phyloP scores from a whole-genome alignment of 441 rosid species.

The Populus hybrid region DNA sequence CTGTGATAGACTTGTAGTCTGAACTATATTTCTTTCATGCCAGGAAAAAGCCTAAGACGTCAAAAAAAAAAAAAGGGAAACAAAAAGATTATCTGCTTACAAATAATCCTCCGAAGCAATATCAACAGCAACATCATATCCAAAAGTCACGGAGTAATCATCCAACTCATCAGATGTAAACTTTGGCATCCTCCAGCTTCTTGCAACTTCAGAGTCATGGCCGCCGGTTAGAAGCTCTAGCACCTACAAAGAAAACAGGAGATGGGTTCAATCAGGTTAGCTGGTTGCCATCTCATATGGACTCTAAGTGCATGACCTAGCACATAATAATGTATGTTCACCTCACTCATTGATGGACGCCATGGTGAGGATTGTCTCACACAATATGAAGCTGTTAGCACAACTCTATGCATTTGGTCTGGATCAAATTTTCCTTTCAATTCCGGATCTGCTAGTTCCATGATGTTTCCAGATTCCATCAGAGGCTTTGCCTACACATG shows the following conservation, averaged over 20 bases:
- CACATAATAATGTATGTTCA: slow-evolving; percentile 6
- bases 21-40: background rate
- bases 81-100: background rate
- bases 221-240: slow-evolving; percentile 66
- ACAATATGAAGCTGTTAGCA: slow-evolving; percentile 74
- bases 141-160: slow-evolving; percentile 78
- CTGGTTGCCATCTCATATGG: background rate
- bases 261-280: background rate
- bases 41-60: background rate
- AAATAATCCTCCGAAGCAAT: slow-evolving; percentile 44
- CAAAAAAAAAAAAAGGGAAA: background rate
- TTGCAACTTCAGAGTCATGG: slow-evolving; percentile 48
- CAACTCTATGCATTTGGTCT: slow-evolving; percentile 61
- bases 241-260: slow-evolving; percentile 35
- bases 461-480: slow-evolving; percentile 66
- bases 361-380: slow-evolving; percentile 70
- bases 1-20: background rate
- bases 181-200: slow-evolving; percentile 74
- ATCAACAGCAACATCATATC: slow-evolving; percentile 60
- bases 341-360: slow-evolving; percentile 92
- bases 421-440: slow-evolving; percentile 57
- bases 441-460: slow-evolving; percentile 60
- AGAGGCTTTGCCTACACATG: slow-evolving; percentile 65
- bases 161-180: slow-evolving; percentile 58
- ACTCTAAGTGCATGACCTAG: background rate